Evolutionary conservation across 2,329 filamentous ascomycete species (phyloP).

Genomic region (Ascochyta koolunga): DNA sequence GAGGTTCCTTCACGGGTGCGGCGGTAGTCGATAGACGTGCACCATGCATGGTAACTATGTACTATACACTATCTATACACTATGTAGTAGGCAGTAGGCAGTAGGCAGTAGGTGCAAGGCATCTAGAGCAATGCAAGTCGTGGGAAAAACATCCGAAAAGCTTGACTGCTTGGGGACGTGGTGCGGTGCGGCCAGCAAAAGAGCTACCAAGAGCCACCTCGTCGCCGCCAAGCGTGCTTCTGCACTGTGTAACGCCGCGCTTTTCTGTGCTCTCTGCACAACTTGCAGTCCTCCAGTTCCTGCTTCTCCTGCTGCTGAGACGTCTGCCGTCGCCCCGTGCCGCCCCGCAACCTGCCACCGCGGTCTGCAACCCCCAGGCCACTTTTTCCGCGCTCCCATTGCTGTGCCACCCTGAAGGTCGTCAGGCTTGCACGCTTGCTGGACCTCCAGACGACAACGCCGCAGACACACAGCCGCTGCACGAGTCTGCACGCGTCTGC

Average conservation of each 20-base stretch:
- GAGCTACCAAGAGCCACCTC: not conserved
- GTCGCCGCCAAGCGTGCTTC: slow-evolving; percentile 6
- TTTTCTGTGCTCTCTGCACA: not conserved
- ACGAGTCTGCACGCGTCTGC: too few relatives aligned
- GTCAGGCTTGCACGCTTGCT: slow-evolving; percentile 4
- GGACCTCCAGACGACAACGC: slow-evolving; percentile 8
- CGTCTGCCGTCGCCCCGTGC: slow-evolving; percentile 17
- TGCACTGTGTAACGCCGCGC: slow-evolving; percentile 12
- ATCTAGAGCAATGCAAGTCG: not conserved
- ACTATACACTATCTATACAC: too few relatives aligned
- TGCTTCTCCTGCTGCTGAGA: slow-evolving; percentile 11
- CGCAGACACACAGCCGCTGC: slow-evolving; percentile 3
- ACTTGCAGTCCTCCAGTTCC: not conserved
- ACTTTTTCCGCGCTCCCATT: slow-evolving; percentile 9
- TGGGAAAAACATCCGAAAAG: not conserved
- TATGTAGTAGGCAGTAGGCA: too few relatives aligned
- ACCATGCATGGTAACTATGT: not conserved
- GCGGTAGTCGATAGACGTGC: too few relatives aligned
- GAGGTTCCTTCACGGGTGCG: not conserved
- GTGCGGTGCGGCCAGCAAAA: not conserved
- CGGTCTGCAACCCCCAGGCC: slow-evolving; percentile 14
- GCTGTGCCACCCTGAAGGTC: slow-evolving; percentile 10
- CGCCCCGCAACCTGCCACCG: slow-evolving; percentile 8
- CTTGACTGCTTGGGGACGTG: not conserved
- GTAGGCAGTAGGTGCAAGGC: not conserved